These are phyloP conservation scores for Colletotrichum noveboracense DNA, from an alignment of 2,329 filamentous ascomycete genomes.

Conservation along the genomic window DNA sequence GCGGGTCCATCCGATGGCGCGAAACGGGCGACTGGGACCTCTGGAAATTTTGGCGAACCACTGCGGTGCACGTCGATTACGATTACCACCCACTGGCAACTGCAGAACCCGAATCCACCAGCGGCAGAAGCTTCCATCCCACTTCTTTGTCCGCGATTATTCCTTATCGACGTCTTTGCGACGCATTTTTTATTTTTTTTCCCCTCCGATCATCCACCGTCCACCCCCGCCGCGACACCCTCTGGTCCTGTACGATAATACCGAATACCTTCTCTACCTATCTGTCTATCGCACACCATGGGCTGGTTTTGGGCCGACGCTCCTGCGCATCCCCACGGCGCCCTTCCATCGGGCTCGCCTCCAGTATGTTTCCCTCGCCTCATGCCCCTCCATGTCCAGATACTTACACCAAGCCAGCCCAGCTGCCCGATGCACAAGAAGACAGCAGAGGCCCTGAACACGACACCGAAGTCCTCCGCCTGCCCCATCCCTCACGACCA, in stretches of 20 bases:
- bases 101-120: background rate
- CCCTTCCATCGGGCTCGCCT: conserved; percentile 35
- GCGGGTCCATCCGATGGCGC: conserved; percentile 10
- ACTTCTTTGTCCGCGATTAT: background rate
- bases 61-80: background rate
- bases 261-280: background rate
- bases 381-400: background rate
- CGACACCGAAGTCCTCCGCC: conserved; percentile 32
- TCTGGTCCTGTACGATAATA: background rate
- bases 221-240: background rate
- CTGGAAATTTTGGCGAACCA: background rate
- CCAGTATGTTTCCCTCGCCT: conserved; percentile 39
- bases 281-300: conserved; percentile 42
- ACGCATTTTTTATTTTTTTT: conserved; percentile 17
- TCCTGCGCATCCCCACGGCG: conserved; percentile 28
- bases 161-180: background rate
- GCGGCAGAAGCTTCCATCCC: background rate
- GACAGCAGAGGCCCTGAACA: conserved; percentile 52
- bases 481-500: conserved; percentile 35
- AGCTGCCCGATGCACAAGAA: conserved; percentile 65
- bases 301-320: conserved; percentile 70
- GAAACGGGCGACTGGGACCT: background rate
- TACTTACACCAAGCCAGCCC: conserved; percentile 42
- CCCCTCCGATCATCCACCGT: background rate
- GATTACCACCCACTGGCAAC: background rate